phyloP scores from a whole-genome alignment of 768 basidiomycete genomes.

The Glaciozyma antarctica region DNA sequence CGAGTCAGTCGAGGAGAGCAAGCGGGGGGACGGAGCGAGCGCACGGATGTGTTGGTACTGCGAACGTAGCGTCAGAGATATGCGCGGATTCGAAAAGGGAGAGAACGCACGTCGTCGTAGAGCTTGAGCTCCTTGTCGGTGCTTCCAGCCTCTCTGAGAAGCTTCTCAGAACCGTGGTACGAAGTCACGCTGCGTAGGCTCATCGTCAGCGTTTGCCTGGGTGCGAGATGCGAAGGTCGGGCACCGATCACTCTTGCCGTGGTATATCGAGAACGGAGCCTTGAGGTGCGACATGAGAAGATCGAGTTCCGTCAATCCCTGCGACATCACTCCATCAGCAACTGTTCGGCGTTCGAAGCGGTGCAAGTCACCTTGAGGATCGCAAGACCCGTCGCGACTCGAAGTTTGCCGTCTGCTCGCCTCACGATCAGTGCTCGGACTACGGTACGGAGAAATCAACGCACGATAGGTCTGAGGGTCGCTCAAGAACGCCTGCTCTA shows the following conservation, averaged over 20 bases:
- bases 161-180: constrained; percentile 18
- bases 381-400: constrained; percentile 29
- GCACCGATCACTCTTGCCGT: constrained; percentile 30
- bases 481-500: constrained; percentile 24
- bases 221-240: no score
- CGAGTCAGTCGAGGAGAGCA: background rate
- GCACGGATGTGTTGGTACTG: constrained; percentile 26
- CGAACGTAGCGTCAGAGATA: constrained; percentile 1
- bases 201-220: no score
- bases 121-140: constrained; percentile 30
- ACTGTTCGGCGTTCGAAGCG: background rate
- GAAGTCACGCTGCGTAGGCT: constrained; percentile 14
- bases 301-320: constrained; percentile 24
- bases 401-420: constrained; percentile 21
- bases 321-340: background rate
- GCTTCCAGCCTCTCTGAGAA: constrained; percentile 8
- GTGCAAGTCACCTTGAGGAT: constrained; percentile 7
- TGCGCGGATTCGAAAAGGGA: no score
- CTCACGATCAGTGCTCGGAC: background rate
- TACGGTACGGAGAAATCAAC: background rate
- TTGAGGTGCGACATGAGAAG: constrained; percentile 15
- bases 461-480: background rate
- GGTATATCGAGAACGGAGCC: constrained; percentile 30
- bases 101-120: constrained; percentile 7
- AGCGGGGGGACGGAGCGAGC: background rate